phyloP scores from a whole-genome alignment of 176 grass and related monocot genomes.

The Avena sativa region DNA sequence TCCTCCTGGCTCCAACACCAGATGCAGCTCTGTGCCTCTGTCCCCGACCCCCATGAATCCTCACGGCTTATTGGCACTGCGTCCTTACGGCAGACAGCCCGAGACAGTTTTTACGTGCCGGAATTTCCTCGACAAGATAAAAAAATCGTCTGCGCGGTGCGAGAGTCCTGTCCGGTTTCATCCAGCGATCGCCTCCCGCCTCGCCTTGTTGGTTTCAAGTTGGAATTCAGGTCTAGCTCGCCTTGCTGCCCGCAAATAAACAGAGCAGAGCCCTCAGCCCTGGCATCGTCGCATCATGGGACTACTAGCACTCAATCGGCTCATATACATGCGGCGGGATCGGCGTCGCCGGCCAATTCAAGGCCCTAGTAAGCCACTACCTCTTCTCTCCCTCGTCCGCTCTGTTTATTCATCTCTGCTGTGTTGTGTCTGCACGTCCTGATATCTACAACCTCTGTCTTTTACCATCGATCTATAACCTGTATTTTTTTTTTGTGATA shows the following conservation, averaged over 20 bases:
- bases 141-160: no score
- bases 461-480: not conserved
- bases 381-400: not conserved
- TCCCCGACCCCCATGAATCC: no score
- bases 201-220: not conserved
- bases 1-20: no score
- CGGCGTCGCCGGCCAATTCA: not conserved
- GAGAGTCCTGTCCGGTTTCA: no score
- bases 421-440: not conserved
- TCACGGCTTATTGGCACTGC: no score
- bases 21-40: no score
- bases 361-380: not conserved
- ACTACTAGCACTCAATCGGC: not conserved
- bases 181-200: not conserved
- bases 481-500: not conserved
- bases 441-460: not conserved
- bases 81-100: no score
- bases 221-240: not conserved
- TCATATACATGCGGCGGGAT: not conserved
- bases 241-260: not conserved
- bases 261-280: not conserved
- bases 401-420: not conserved
- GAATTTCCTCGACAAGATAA: no score
- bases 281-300: slow-evolving; percentile 8
- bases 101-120: no score